Evolutionary conservation across 768 basidiomycete genomes (phyloP).

Genomic region (Amanita muscaria): DNA sequence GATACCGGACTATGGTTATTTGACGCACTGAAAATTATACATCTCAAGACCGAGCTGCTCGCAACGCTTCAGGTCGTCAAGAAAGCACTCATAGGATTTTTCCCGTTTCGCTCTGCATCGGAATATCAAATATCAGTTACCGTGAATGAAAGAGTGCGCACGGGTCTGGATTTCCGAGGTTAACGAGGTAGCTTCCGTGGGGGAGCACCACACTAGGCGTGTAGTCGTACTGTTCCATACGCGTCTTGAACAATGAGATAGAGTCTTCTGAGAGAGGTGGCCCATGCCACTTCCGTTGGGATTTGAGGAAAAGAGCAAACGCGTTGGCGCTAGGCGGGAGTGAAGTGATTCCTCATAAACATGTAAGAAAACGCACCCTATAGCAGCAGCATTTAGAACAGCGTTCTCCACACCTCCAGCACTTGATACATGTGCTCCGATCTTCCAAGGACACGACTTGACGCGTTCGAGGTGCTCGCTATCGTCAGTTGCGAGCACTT

Average conservation of each 20-base stretch:
- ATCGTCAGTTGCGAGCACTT: conserved; percentile 11
- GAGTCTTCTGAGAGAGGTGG: conserved; percentile 45
- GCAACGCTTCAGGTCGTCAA: conserved; percentile 75
- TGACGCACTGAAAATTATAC: conserved; percentile 87
- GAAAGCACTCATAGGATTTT: conserved; percentile 70
- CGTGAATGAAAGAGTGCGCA: conserved; percentile 25
- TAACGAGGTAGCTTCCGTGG: conserved; percentile 81
- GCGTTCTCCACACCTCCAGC: conserved; percentile 75
- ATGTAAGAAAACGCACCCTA: conserved; percentile 42
- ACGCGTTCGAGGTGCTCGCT: conserved; percentile 21
- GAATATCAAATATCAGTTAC: background rate
- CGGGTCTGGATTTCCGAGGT: conserved; percentile 74
- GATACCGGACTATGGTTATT: too few relatives aligned
- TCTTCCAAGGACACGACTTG: conserved; percentile 43
- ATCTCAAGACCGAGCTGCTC: conserved; percentile 63
- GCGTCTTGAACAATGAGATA: conserved; percentile 48
- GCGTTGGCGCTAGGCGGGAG: conserved; percentile 55
- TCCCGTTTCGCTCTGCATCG: conserved; percentile 49
- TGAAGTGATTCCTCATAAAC: background rate
- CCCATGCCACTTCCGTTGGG: conserved; percentile 74
- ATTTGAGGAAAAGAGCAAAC: conserved; percentile 79
- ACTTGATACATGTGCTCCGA: conserved; percentile 81
- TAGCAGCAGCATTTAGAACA: conserved; percentile 56
- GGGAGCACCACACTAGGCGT: conserved; percentile 56
- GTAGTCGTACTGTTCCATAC: conserved; percentile 57